Conservation (phyloP, 805 yeast genomes). For the Candida anglica region DNA sequence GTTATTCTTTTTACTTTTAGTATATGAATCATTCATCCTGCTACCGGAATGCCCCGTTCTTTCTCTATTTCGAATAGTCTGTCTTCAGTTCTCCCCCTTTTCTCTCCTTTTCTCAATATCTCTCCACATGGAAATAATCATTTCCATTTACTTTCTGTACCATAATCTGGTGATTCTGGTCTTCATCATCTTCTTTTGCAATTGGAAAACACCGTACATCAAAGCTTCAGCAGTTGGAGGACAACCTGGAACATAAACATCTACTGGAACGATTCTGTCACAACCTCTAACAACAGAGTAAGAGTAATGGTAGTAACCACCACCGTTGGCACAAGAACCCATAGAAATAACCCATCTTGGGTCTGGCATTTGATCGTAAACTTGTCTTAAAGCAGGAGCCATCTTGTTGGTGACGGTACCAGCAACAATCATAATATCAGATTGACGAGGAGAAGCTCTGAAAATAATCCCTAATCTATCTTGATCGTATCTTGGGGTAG, state of each 20-base stretch:
- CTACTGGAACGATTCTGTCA: constrained; percentile 84
- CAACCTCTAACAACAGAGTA: constrained; percentile 89
- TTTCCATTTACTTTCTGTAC: constrained; percentile 52
- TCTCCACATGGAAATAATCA: background rate
- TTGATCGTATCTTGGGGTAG: constrained; percentile 88
- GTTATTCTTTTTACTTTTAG: background rate
- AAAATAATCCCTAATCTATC: constrained; percentile 89
- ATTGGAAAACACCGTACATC: constrained; percentile 85
- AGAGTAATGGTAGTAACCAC: constrained; percentile 88
- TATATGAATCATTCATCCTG: background rate
- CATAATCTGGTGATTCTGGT: constrained; percentile 79
- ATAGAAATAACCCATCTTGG: constrained; percentile 93
- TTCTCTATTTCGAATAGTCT: background rate
- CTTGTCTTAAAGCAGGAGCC: constrained; percentile 93
- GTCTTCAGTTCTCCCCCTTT: background rate
- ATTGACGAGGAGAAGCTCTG: constrained; percentile 91
- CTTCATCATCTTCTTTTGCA: constrained; percentile 86
- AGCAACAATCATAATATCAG: constrained; percentile 89
- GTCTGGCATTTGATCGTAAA: constrained; percentile 91
- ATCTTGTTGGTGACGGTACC: constrained; percentile 88
- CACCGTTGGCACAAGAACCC: constrained; percentile 95
- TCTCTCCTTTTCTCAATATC: background rate
- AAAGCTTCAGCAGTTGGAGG: constrained; percentile 91
- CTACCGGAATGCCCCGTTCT: background rate
- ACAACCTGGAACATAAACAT: constrained; percentile 88